Conservation (phyloP, 2,329 filamentous ascomycete genomes). For the Colletotrichum sp. region DNA sequence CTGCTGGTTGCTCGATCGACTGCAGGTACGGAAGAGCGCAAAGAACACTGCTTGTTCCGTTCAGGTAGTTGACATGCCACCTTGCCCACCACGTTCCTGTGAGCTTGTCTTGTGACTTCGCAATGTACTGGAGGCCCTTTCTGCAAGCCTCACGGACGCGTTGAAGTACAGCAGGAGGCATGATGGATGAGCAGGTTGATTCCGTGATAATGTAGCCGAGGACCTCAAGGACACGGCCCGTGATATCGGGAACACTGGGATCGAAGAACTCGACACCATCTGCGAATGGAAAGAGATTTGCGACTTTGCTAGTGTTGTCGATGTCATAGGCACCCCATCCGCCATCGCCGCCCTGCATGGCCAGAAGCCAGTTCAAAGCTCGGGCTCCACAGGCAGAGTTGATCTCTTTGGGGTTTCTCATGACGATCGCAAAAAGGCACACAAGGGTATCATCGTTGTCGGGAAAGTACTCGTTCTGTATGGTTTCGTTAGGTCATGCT, state of each 20-base stretch:
- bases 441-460: slow-evolving; percentile 3
- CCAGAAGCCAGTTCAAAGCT: background rate
- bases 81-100: slow-evolving; percentile 2
- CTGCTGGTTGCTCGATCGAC: background rate
- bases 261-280: slow-evolving; percentile 5
- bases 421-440: background rate
- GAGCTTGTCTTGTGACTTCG: background rate
- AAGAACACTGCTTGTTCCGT: slow-evolving; percentile 2
- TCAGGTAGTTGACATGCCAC: slow-evolving; percentile 10
- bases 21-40: background rate
- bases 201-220: background rate
- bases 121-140: background rate
- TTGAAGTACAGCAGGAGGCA: background rate
- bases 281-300: background rate
- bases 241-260: background rate
- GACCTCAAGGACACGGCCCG: background rate
- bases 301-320: background rate
- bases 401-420: background rate
- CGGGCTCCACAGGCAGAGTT: background rate
- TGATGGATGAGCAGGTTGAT: background rate
- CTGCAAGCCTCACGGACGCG: background rate
- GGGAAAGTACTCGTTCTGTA: background rate
- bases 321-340: slow-evolving; percentile 7
- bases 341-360: slow-evolving; percentile 2
- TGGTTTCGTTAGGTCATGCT: background rate